Conservation (phyloP, 2,329 filamentous ascomycete genomes). For the Trichoderma koningii region DNA sequence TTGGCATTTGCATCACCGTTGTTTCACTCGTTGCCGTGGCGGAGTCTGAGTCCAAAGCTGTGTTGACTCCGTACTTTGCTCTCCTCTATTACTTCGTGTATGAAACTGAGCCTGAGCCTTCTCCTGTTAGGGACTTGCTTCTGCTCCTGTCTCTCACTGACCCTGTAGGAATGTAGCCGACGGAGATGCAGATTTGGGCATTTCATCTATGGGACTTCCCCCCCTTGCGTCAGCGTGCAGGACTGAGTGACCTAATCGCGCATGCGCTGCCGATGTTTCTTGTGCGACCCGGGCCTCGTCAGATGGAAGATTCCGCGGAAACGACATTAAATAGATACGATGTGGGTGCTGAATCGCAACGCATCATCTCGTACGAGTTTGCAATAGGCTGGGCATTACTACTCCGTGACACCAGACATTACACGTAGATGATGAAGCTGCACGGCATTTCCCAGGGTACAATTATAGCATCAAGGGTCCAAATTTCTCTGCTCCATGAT, state of each 20-base stretch:
- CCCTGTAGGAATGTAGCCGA: slow-evolving; percentile 4
- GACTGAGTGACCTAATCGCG: slow-evolving; percentile 5
- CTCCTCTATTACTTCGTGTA: neutral
- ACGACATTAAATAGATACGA: neutral
- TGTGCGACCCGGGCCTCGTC: slow-evolving; percentile 2
- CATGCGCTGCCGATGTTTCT: slow-evolving; percentile 21
- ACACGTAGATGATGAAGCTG: neutral
- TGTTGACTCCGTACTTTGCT: neutral
- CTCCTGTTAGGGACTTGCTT: too few species aligned
- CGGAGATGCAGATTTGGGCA: neutral
- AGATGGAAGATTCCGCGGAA: neutral
- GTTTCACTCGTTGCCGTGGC: slow-evolving; percentile 27
- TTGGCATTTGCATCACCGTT: slow-evolving; percentile 25
- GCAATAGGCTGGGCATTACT: too few species aligned
- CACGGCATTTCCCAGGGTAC: neutral
- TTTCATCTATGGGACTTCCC: neutral
- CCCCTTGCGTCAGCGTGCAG: slow-evolving; percentile 1
- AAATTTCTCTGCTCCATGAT: too few species aligned
- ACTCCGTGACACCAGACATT: neutral
- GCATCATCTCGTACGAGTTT: neutral
- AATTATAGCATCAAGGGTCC: slow-evolving; percentile 11
- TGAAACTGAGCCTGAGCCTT: neutral
- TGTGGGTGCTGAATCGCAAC: neutral
- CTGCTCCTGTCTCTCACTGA: neutral
- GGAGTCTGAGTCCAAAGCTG: neutral